These are phyloP conservation scores for Colletotrichum tropicale DNA, from an alignment of 2,329 filamentous ascomycete species.

Conservation along the genomic window DNA sequence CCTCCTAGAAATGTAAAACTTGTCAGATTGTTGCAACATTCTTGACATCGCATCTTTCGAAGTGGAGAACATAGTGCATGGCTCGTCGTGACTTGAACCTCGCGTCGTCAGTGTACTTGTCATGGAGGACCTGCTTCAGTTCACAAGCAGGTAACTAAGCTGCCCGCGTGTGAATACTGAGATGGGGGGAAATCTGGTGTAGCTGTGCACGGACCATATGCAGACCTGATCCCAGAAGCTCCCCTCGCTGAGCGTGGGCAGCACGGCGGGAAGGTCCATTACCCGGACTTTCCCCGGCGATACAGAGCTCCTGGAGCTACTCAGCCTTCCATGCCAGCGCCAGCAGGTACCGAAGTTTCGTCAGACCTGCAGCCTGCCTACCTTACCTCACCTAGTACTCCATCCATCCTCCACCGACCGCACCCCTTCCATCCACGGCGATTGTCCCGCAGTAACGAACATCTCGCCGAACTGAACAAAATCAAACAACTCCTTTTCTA, in stretches of 20 bases:
- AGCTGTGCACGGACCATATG: background rate
- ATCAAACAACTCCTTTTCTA: background rate
- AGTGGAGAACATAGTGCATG: background rate
- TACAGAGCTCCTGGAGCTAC: constrained; percentile 21
- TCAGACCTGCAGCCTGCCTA: constrained; percentile 33
- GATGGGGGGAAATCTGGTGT: background rate
- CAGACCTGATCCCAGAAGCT: background rate
- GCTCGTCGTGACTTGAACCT: background rate
- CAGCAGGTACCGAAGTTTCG: constrained; percentile 28
- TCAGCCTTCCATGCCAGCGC: constrained; percentile 20
- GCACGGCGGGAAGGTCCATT: background rate
- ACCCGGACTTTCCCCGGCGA: constrained; percentile 19
- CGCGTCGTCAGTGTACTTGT: background rate
- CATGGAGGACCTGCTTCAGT: background rate
- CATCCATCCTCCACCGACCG: constrained; percentile 15
- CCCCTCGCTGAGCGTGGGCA: background rate
- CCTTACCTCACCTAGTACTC: constrained; percentile 10
- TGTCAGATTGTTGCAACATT: background rate
- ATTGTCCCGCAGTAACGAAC: constrained; percentile 10
- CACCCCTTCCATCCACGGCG: constrained; percentile 12
- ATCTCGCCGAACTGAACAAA: background rate
- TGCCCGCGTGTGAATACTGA: background rate
- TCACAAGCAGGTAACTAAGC: background rate
- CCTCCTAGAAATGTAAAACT: background rate
- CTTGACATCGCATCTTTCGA: background rate